phyloP scores from a whole-genome alignment of 2,329 filamentous ascomycete species.

The Mycosphaerelloides madeirae region DNA sequence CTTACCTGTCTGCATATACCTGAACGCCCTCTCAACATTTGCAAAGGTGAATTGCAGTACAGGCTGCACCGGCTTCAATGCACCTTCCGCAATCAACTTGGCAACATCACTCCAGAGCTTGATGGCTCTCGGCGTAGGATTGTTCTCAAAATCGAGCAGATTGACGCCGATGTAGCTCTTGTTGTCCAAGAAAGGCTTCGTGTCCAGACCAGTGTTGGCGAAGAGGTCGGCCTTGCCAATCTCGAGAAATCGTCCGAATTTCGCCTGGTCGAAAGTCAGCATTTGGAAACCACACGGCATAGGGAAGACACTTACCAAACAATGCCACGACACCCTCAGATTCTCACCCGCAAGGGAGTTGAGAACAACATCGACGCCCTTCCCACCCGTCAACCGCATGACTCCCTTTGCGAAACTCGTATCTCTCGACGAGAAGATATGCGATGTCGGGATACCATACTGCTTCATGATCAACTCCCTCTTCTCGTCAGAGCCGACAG shows the following conservation, averaged over 20 bases:
- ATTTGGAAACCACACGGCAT: too few species aligned
- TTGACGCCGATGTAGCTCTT: constrained; percentile 13
- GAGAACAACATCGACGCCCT: constrained; percentile 35
- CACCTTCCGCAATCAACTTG: constrained; percentile 8
- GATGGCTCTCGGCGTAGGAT: constrained; percentile 2
- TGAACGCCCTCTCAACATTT: constrained; percentile 17
- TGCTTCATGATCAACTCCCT: constrained; percentile 21
- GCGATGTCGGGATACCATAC: constrained; percentile 27
- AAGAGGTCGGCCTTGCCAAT: constrained; percentile 22
- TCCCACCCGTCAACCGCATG: constrained; percentile 22
- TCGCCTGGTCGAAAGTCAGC: too few species aligned
- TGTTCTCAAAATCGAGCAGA: constrained; percentile 15
- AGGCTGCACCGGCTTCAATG: constrained; percentile 12
- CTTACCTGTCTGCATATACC: constrained; percentile 10
- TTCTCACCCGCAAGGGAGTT: constrained; percentile 28
- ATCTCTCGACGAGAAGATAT: constrained; percentile 32
- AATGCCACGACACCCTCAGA: constrained; percentile 25
- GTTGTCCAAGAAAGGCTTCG: constrained; percentile 11
- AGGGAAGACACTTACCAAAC: too few species aligned
- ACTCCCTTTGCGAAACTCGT: constrained; percentile 28
- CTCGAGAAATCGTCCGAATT: constrained; percentile 31
- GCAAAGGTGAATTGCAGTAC: constrained; percentile 14
- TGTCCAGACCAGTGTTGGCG: constrained; percentile 15
- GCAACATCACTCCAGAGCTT: constrained; percentile 15
- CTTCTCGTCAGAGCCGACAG: constrained; percentile 29